A percentile compares a stretch with the other conserved stretches of the same genome.
These are phyloP conservation scores for Peronospora destructor DNA, from an alignment of 352 stramenopile genomes.

Conservation along the genomic window DNA sequence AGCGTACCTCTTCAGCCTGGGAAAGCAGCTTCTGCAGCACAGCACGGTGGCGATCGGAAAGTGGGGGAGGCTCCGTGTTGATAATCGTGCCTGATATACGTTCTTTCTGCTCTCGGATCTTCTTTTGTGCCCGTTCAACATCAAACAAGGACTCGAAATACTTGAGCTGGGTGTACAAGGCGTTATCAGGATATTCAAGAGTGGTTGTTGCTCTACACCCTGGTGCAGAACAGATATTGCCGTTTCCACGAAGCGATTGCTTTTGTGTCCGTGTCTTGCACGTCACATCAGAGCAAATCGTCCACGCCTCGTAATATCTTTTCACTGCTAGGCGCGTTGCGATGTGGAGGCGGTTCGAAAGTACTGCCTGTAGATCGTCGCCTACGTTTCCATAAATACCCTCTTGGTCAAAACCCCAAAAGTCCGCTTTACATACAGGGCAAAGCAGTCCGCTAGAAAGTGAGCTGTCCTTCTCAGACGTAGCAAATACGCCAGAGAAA, in stretches of 20 bases:
- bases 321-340: conserved; percentile 72
- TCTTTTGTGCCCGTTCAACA: conserved; percentile 83
- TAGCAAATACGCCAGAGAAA: conserved; percentile 71
- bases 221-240: conserved; percentile 87
- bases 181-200: conserved; percentile 85
- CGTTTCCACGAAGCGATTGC: conserved; percentile 89
- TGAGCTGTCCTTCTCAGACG: conserved; percentile 27
- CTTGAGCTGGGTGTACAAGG: conserved; percentile 95
- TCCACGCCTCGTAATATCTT: conserved; percentile 86
- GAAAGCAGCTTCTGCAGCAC: conserved; percentile 74
- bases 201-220: conserved; percentile 89
- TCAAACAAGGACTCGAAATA: conserved; percentile 96
- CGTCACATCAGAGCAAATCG: conserved; percentile 92
- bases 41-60: conserved; percentile 60
- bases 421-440: conserved; percentile 63
- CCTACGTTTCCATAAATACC: conserved; percentile 66
- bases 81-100: conserved; percentile 18
- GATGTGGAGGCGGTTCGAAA: conserved; percentile 82
- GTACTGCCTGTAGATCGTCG: conserved; percentile 60
- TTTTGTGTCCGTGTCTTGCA: conserved; percentile 94
- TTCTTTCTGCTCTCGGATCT: conserved; percentile 63
- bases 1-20: conserved; percentile 65
- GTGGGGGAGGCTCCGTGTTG: conserved; percentile 32
- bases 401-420: conserved; percentile 78
- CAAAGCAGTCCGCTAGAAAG: conserved; percentile 57